Conservation (phyloP, 768 basidiomycete species). For the Paxillus ammoniavirescens region DNA sequence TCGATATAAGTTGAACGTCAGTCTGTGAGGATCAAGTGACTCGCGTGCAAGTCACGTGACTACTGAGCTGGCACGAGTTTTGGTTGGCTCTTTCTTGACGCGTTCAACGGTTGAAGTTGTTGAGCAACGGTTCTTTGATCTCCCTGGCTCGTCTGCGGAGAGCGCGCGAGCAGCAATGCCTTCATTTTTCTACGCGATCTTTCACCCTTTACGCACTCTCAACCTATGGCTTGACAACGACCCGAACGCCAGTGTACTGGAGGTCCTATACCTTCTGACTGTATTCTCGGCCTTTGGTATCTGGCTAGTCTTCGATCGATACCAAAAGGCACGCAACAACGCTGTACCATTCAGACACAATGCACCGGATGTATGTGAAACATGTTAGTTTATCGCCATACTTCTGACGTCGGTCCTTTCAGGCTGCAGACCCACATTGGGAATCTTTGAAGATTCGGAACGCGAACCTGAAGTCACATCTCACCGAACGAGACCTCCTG, state of each 20-base stretch:
- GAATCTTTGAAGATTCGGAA: conserved; percentile 51
- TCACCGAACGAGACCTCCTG: conserved; percentile 50
- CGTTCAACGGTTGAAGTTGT: conserved; percentile 7
- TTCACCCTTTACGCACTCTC: conserved; percentile 54
- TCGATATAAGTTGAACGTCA: too few species aligned
- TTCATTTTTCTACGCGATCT: conserved; percentile 34
- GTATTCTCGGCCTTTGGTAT: conserved; percentile 77
- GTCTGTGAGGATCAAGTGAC: too few species aligned
- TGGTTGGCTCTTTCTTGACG: not conserved
- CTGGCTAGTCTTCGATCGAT: conserved; percentile 73
- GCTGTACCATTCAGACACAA: conserved; percentile 64
- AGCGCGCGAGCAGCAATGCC: conserved; percentile 21
- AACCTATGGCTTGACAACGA: conserved; percentile 49
- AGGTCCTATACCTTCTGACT: conserved; percentile 64
- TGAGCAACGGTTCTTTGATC: not conserved
- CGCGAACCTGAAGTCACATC: conserved; percentile 66
- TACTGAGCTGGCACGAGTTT: too few species aligned
- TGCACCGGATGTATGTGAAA: conserved; percentile 52
- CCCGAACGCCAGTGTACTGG: conserved; percentile 48
- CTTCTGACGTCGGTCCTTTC: conserved; percentile 22
- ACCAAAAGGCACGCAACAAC: conserved; percentile 71
- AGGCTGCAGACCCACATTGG: conserved; percentile 64
- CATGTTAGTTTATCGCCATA: not conserved
- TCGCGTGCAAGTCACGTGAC: conserved; percentile 2
- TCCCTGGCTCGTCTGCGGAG: not conserved